phyloP scores from a whole-genome alignment of 768 basidiomycete genomes.

The Tricholoma saponaceum region DNA sequence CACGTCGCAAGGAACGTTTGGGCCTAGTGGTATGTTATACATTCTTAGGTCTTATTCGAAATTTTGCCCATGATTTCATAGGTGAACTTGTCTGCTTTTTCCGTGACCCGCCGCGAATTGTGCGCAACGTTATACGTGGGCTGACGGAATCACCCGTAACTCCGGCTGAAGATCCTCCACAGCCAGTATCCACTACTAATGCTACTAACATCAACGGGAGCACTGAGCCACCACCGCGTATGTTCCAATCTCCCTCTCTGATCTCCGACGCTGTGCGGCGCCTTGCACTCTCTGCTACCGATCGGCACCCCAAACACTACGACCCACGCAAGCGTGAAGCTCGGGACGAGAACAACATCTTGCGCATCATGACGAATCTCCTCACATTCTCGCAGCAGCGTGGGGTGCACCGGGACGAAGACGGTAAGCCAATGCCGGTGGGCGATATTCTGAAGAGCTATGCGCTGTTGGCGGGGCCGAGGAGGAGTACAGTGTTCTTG shows the following conservation, averaged over 20 bases:
- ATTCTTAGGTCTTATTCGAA: neutral
- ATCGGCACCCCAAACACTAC: slow-evolving; percentile 37
- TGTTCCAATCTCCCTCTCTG: slow-evolving; percentile 61
- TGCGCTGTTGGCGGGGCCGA: slow-evolving; percentile 36
- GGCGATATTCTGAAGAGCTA: slow-evolving; percentile 39
- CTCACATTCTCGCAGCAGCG: slow-evolving; percentile 55
- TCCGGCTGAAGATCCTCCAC: slow-evolving; percentile 21
- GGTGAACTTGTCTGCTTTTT: slow-evolving; percentile 89
- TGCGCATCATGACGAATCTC: slow-evolving; percentile 77
- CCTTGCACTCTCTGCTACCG: slow-evolving; percentile 57
- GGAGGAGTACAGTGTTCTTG: slow-evolving; percentile 59
- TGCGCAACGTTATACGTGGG: slow-evolving; percentile 52
- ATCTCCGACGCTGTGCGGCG: slow-evolving; percentile 72
- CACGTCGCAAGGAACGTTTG: slow-evolving; percentile 86
- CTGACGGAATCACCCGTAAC: slow-evolving; percentile 42
- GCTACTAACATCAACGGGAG: slow-evolving; percentile 16
- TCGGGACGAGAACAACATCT: slow-evolving; percentile 48
- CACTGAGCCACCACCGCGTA: slow-evolving; percentile 24
- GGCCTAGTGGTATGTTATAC: slow-evolving; percentile 69
- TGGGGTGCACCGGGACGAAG: slow-evolving; percentile 30
- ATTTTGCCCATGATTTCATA: slow-evolving; percentile 24
- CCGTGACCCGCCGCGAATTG: slow-evolving; percentile 67
- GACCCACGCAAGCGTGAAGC: slow-evolving; percentile 38
- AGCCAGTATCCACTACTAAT: neutral
- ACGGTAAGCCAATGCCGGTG: slow-evolving; percentile 31